phyloP scores from a whole-genome alignment of 148 eudicot genomes.

The Chenopodium album region DNA sequence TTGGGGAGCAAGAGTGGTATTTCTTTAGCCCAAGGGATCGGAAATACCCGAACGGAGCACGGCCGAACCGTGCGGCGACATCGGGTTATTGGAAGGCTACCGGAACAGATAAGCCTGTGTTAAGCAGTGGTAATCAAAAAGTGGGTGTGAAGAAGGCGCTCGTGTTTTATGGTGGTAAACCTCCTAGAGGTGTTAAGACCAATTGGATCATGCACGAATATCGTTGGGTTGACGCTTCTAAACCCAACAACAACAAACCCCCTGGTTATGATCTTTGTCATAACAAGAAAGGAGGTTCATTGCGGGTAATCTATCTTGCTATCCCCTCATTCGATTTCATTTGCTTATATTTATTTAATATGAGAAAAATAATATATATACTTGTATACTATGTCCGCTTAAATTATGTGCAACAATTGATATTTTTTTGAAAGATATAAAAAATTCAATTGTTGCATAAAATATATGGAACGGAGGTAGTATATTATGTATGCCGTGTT shows the following conservation, averaged over 20 bases:
- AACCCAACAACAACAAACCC: constrained; percentile 48
- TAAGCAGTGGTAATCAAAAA: constrained; percentile 41
- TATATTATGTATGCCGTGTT: too few relatives aligned
- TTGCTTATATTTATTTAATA: too few relatives aligned
- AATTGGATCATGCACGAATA: constrained; percentile 78
- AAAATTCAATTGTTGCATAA: too few relatives aligned
- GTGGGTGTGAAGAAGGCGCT: constrained; percentile 67
- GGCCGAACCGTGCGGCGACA: constrained; percentile 72
- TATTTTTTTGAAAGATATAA: too few relatives aligned
- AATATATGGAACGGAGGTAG: too few relatives aligned
- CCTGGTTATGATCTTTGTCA: constrained; percentile 40
- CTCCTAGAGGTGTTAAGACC: constrained; percentile 62
- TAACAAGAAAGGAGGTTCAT: constrained; percentile 55
- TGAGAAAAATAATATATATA: too few relatives aligned
- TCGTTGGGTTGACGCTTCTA: constrained; percentile 37
- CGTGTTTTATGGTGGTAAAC: constrained; percentile 66
- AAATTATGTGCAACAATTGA: too few relatives aligned
- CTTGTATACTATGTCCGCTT: too few relatives aligned
- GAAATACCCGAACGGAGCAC: constrained; percentile 67
- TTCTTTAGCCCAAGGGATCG: constrained; percentile 64
- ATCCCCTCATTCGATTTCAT: too few relatives aligned
- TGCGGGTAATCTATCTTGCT: constrained; percentile 40
- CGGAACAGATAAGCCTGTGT: constrained; percentile 64
- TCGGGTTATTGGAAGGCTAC: constrained; percentile 76
- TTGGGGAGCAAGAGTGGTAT: constrained; percentile 73